Conservation (phyloP, 83 land plant species). For the Diphasiastrum complanatum region DNA sequence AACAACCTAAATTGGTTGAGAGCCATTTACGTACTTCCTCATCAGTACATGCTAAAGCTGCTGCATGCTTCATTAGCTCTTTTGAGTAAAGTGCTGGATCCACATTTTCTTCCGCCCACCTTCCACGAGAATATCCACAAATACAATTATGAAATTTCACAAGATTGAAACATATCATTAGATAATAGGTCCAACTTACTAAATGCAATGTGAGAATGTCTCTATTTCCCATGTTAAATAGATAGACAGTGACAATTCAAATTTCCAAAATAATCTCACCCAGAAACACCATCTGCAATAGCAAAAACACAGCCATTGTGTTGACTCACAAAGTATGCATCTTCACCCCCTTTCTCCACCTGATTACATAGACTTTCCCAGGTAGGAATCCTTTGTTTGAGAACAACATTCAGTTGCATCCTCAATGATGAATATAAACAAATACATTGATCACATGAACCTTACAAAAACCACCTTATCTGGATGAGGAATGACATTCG, state of each 20-base stretch:
- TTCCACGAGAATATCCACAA: constrained; percentile 29
- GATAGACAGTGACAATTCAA: neutral
- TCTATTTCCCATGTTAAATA: neutral
- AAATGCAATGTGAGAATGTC: neutral
- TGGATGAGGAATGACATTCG: constrained; percentile 78
- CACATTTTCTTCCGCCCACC: constrained; percentile 87
- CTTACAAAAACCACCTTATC: constrained; percentile 43
- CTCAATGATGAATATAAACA: neutral
- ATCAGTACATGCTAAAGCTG: constrained; percentile 39
- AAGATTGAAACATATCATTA: neutral
- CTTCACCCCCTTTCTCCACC: constrained; percentile 93
- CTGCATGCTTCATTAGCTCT: constrained; percentile 63
- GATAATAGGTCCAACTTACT: too few species aligned
- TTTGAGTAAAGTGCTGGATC: constrained; percentile 79
- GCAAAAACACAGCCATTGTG: constrained; percentile 76
- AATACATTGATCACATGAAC: neutral
- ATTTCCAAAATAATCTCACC: constrained; percentile 36
- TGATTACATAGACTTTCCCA: constrained; percentile 5
- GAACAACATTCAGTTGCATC: neutral
- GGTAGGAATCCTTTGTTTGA: neutral
- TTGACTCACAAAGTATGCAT: constrained; percentile 80
- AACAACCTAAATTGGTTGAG: neutral
- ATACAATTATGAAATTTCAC: neutral
- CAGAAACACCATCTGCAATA: constrained; percentile 97
- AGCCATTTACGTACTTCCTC: constrained; percentile 47